Conservation (phyloP, 345 rosid genomes). For the Boechera divaricarpa region DNA sequence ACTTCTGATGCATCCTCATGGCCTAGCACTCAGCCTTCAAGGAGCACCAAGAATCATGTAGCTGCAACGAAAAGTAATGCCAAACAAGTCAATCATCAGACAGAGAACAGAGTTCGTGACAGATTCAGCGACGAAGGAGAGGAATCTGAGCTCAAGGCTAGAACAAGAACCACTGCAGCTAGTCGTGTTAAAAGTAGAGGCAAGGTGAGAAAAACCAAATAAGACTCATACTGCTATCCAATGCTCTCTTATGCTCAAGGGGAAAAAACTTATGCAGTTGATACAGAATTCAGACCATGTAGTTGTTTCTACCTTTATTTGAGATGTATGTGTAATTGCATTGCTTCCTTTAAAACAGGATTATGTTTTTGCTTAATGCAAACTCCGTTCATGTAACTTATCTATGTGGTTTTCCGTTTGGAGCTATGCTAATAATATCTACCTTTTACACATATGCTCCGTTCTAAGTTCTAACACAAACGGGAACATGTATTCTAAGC, state of each 20-base stretch:
- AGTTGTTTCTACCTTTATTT: constrained; percentile 15
- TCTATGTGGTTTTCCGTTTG: neutral
- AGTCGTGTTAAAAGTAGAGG: constrained; percentile 53
- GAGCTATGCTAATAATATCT: constrained; percentile 39
- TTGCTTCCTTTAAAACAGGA: constrained; percentile 27
- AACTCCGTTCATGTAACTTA: constrained; percentile 40
- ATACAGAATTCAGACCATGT: constrained; percentile 35
- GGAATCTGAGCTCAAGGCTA: constrained; percentile 44
- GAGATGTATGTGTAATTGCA: constrained; percentile 30
- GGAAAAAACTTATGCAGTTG: neutral
- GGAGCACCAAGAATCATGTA: constrained; percentile 43
- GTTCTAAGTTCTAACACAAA: constrained; percentile 30
- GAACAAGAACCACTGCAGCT: constrained; percentile 48
- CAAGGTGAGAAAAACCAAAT: constrained; percentile 54
- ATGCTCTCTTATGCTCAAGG: constrained; percentile 23
- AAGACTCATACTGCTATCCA: constrained; percentile 28
- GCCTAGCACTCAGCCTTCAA: constrained; percentile 54
- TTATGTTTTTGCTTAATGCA: constrained; percentile 35
- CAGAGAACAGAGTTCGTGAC: constrained; percentile 44
- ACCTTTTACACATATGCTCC: constrained; percentile 29
- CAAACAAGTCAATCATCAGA: constrained; percentile 47
- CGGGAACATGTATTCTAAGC: neutral
- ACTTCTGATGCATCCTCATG: constrained; percentile 82
- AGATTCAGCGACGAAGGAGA: constrained; percentile 42
- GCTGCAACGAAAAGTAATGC: constrained; percentile 39